Conservation (phyloP, 805 yeast species). For the Isabelozyma rhagii region DNA sequence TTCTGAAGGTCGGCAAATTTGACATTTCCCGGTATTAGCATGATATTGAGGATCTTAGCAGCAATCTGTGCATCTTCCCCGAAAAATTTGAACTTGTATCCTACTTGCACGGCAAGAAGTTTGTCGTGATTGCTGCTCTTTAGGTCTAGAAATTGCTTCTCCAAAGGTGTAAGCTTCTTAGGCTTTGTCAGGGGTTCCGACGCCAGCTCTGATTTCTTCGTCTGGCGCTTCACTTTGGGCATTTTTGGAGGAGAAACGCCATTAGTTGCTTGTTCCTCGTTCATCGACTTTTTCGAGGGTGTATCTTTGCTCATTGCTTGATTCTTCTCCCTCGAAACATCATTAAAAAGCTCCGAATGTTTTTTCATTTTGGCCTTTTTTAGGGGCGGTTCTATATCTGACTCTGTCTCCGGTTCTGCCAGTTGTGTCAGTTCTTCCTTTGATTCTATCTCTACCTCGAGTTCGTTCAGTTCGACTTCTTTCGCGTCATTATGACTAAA, state of each 20-base stretch:
- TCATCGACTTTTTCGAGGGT: too few relatives aligned
- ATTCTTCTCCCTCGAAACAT: too few relatives aligned
- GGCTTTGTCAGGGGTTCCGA: not conserved
- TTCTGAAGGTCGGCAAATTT: conserved; percentile 53
- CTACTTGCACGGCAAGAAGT: conserved; percentile 79
- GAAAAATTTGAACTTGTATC: conserved; percentile 85
- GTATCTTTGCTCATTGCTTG: too few relatives aligned
- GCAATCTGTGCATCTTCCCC: conserved; percentile 81
- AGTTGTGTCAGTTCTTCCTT: too few relatives aligned
- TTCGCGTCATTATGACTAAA: not conserved
- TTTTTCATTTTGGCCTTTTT: conserved; percentile 1
- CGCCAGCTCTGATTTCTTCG: conserved; percentile 31
- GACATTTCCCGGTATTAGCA: conserved; percentile 68
- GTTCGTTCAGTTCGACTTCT: too few relatives aligned
- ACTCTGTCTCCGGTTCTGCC: not conserved
- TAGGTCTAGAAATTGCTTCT: conserved; percentile 68
- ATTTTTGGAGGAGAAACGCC: not conserved
- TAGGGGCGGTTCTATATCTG: not conserved
- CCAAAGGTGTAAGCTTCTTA: conserved; percentile 61
- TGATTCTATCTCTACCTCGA: too few relatives aligned
- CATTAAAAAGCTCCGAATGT: too few relatives aligned
- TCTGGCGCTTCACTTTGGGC: not conserved
- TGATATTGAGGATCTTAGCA: conserved; percentile 62
- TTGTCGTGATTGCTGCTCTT: conserved; percentile 63
- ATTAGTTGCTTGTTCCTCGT: not conserved